A percentile compares a stretch with the other conserved stretches of the same genome.
Evolutionary conservation across 2,329 filamentous ascomycete species (phyloP).

Genomic region (Botrytis fragariae): DNA sequence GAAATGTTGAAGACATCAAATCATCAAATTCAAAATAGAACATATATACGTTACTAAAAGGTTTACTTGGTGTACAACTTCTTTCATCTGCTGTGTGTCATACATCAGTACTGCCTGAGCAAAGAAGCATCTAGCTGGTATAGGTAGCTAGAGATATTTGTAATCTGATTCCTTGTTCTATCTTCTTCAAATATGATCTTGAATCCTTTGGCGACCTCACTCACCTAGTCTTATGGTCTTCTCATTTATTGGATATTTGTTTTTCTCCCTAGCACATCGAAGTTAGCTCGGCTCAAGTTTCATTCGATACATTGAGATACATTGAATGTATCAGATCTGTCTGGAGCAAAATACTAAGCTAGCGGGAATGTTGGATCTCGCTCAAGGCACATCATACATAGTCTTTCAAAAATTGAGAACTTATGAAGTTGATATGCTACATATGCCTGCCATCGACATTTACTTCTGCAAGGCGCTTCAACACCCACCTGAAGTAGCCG

Average conservation of each 20-base stretch:
- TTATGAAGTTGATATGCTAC: neutral
- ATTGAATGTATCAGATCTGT: neutral
- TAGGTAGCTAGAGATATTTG: neutral
- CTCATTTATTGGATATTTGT: rapidly evolving
- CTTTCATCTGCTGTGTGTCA: neutral
- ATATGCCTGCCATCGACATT: neutral
- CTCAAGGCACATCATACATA: neutral
- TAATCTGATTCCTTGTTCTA: neutral
- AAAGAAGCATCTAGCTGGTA: too few species aligned
- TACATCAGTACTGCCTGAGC: neutral
- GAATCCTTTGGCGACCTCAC: neutral
- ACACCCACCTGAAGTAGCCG: neutral
- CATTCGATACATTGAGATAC: neutral
- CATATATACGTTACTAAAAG: neutral
- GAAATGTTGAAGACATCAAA: neutral
- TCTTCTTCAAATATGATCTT: neutral
- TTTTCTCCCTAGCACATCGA: neutral
- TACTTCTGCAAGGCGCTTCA: neutral
- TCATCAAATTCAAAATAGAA: neutral
- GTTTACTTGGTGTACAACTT: rapidly evolving
- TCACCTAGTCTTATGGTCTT: neutral
- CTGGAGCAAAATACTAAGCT: neutral
- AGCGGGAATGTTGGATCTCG: neutral
- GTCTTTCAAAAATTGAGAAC: neutral
- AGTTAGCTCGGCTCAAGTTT: neutral